Percentiles rank a stretch among this genome's conserved stretches.
phyloP scores from a whole-genome alignment of 176 grass and related monocot genomes.

The maize (Zea mays) region Zm-B73-REFERENCE-NAM-5.0 NC_050098.1:144497001-144497500 shows the following conservation, averaged over 20 bases:
- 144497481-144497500: conserved; percentile 28
- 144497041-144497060: neutral
- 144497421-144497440: neutral
- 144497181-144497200: conserved; percentile 70
- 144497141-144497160: conserved; percentile 64
- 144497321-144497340: conserved; percentile 47
- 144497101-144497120: conserved; percentile 46
- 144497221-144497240: conserved; percentile 39
- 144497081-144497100: neutral
- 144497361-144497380: neutral
- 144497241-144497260: conserved; percentile 40
- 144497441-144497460: conserved; percentile 42
- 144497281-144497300: conserved; percentile 60
- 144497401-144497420: neutral
- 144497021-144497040: conserved; percentile 11
- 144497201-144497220: conserved; percentile 57
- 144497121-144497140: conserved; percentile 76
- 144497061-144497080: conserved; percentile 8
- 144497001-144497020: no score
- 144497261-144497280: conserved; percentile 25
- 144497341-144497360: neutral
- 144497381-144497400: conserved; percentile 43
- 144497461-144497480: neutral
- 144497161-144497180: conserved; percentile 64
- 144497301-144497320: conserved; percentile 96